Evolutionary conservation across 805 yeast species (phyloP), one percentile per base, ranked within the genome.

Genomic region (Metschnikowia colocasiae): DNA sequence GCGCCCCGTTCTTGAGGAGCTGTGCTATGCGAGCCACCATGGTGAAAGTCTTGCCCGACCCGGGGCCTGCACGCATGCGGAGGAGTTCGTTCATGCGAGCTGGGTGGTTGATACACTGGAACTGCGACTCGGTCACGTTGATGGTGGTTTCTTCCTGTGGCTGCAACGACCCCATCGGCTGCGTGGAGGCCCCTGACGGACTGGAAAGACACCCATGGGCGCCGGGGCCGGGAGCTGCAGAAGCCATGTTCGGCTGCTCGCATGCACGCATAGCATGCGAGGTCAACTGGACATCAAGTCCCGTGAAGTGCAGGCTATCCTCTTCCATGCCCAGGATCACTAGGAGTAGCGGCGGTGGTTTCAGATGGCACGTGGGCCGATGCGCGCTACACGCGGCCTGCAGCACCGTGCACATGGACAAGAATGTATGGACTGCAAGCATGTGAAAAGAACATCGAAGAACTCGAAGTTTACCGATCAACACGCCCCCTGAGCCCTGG

Each of bases 11-110:
- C 1, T 60, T 50, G 4, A 84, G 56, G 51, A 82, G 52, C 48
- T 75, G 68, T 2, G 76, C 76, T 0, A 85, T 69, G 49, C 86
- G 69, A 26, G 74, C 68, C 4, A 80, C 74, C 26, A 85, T 54
- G 0, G 89, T 83, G 29, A 69, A 66, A 0, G 90, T 83, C 57
- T 85, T 85, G 2, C 92, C 91, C 7, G 86, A 76, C 3, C 91
- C 90, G 0, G 91, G 89, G 0, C 89, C 89, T 0, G 90, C 86
- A 7, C 73, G 66, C 1, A 85, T 69, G 31, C 78, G 70, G 5
- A 85, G 60, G 0, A 82, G 63, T 6, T 71, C 63, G 15, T 67
- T 60, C 6, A 69, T 66, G 4, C 49, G 58, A 5, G 68, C 60
- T 1, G 81, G 78, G 47, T 63, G 62, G 1, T 62, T 57, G 8